Evolutionary conservation across 129 eudicot species (phyloP).

Genomic region (sunflower (Helianthus annuus)): HanXRQr2.0-SUNRISE NC_035448.2:125935593-125936092

Average conservation of each 20-base stretch:
- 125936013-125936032: slow-evolving; percentile 14
- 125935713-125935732: background rate
- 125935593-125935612: slow-evolving; percentile 54
- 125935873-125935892: slow-evolving; percentile 16
- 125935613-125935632: slow-evolving; percentile 51
- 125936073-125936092: slow-evolving; percentile 27
- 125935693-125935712: slow-evolving; percentile 3
- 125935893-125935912: slow-evolving; percentile 14
- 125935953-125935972: background rate
- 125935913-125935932: too few species aligned
- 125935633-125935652: slow-evolving; percentile 20
- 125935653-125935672: slow-evolving; percentile 45
- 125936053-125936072: slow-evolving; percentile 22
- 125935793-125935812: background rate
- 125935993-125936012: background rate
- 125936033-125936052: slow-evolving; percentile 30
- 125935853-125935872: slow-evolving; percentile 25
- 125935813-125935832: slow-evolving; percentile 12
- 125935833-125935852: slow-evolving; percentile 1
- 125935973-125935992: background rate
- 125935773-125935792: background rate
- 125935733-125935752: too few species aligned
- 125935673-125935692: slow-evolving; percentile 48
- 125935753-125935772: too few species aligned
- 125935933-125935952: too few species aligned